phyloP scores from a whole-genome alignment of 2,329 filamentous ascomycete genomes.

The Colletotrichum eleusines region DNA sequence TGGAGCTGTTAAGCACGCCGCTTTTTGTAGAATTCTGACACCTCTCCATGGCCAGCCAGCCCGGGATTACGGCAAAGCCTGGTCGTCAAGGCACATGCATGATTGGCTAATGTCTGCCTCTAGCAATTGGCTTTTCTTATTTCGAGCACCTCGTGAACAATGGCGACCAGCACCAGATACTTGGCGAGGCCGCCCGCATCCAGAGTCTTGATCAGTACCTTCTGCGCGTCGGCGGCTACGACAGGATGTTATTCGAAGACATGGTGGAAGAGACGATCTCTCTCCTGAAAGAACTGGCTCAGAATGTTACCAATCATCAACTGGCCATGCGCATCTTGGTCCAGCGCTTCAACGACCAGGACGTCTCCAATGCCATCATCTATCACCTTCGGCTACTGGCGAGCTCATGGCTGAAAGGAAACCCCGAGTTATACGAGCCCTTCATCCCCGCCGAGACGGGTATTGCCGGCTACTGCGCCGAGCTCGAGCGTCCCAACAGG shows the following conservation, averaged over 20 bases:
- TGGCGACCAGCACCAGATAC: constrained; percentile 73
- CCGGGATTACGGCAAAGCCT: neutral
- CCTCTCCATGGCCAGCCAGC: neutral
- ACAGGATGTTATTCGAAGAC: constrained; percentile 80
- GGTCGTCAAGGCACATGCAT: neutral
- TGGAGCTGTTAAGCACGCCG: constrained; percentile 11
- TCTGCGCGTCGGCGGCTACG: constrained; percentile 77
- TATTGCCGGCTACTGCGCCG: constrained; percentile 76
- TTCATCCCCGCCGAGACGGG: constrained; percentile 74
- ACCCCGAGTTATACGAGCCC: constrained; percentile 75
- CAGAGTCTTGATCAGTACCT: constrained; percentile 78
- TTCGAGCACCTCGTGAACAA: constrained; percentile 85
- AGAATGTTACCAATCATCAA: constrained; percentile 70
- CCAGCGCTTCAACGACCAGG: constrained; percentile 79
- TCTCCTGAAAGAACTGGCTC: constrained; percentile 73
- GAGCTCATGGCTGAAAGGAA: constrained; percentile 84
- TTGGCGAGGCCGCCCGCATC: constrained; percentile 79
- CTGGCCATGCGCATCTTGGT: constrained; percentile 67
- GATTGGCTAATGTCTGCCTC: constrained; percentile 25
- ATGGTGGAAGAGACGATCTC: constrained; percentile 82
- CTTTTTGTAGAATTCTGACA: neutral
- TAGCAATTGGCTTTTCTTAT: constrained; percentile 93
- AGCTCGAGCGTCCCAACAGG: constrained; percentile 79
- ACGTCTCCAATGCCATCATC: constrained; percentile 79
- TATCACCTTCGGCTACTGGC: constrained; percentile 88